A percentile compares a stretch with the other conserved stretches of the same genome.
phyloP scores from a whole-genome alignment of 768 basidiomycete genomes.

The Mrakia hoshinonis region DNA sequence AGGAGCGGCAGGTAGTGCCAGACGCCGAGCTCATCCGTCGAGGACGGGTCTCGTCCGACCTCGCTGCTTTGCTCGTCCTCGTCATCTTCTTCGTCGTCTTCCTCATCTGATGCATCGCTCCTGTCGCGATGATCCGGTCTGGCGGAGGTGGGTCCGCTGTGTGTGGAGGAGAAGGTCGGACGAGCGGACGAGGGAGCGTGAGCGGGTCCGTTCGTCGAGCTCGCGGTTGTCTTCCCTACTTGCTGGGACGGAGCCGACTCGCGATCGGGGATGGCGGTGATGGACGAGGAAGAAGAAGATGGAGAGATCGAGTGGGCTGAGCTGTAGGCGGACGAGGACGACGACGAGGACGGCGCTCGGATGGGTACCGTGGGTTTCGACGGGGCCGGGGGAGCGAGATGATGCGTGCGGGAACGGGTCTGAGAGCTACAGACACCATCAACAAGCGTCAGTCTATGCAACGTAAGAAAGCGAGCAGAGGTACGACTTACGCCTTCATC shows the following conservation, averaged over 20 bases:
- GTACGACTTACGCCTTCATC: too few relatives aligned
- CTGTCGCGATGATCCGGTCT: background rate
- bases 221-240: background rate
- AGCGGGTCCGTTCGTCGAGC: background rate
- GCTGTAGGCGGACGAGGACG: background rate
- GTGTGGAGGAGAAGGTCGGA: slow-evolving; percentile 3
- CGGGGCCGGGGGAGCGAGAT: background rate
- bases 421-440: too few relatives aligned
- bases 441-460: too few relatives aligned
- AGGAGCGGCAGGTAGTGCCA: slow-evolving; percentile 36
- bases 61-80: background rate
- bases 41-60: background rate
- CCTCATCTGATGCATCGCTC: background rate
- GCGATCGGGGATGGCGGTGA: background rate
- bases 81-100: background rate
- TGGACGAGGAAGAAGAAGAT: slow-evolving; percentile 13
- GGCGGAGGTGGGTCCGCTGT: background rate
- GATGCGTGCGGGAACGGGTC: background rate
- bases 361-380: background rate
- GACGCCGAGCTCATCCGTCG: slow-evolving; percentile 4
- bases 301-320: slow-evolving; percentile 10
- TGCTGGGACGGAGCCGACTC: background rate
- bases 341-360: background rate
- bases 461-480: too few relatives aligned
- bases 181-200: background rate